phyloP scores from a whole-genome alignment of 1,139 yeast species.

The Lodderomyces parapsilosis region DNA sequence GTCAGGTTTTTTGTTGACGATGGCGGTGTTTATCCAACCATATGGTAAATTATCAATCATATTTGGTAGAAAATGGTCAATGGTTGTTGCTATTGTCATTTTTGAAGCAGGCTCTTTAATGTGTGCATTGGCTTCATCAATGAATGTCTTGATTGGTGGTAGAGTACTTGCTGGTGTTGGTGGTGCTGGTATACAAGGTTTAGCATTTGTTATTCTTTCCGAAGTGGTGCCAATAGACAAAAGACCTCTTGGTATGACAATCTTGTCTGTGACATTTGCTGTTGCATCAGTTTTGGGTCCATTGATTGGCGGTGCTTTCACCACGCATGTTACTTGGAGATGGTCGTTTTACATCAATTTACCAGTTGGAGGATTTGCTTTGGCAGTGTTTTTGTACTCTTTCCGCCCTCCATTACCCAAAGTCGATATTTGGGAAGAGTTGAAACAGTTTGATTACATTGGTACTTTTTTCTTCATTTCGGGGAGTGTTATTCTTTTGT shows the following conservation, averaged over 20 bases:
- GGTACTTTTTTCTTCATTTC: constrained; percentile 49
- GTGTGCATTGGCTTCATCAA: constrained; percentile 35
- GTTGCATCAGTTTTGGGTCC: constrained; percentile 59
- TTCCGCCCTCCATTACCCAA: constrained; percentile 36
- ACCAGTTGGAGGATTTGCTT: constrained; percentile 38
- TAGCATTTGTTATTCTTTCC: constrained; percentile 26
- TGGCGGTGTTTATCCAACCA: constrained; percentile 35
- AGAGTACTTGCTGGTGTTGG: constrained; percentile 37
- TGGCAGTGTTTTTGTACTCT: constrained; percentile 22
- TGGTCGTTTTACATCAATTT: constrained; percentile 70
- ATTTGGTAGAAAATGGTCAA: constrained; percentile 44
- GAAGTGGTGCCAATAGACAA: constrained; percentile 30
- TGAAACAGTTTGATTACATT: constrained; percentile 45
- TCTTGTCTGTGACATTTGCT: constrained; percentile 37
- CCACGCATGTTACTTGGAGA: constrained; percentile 54
- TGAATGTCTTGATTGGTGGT: constrained; percentile 40
- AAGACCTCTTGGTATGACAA: constrained; percentile 34
- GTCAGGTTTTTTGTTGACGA: constrained; percentile 53
- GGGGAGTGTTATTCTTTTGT: constrained; percentile 43
- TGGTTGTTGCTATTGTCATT: constrained; percentile 32
- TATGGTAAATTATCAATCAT: constrained; percentile 46
- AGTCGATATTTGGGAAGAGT: constrained; percentile 25
- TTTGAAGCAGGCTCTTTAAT: constrained; percentile 40
- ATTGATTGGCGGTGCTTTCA: constrained; percentile 53
- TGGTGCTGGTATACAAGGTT: constrained; percentile 31